A percentile compares a stretch with the other conserved stretches of the same genome.
Conservation (phyloP, 306 rosid genomes). For the Lathyrus sativus region DNA sequence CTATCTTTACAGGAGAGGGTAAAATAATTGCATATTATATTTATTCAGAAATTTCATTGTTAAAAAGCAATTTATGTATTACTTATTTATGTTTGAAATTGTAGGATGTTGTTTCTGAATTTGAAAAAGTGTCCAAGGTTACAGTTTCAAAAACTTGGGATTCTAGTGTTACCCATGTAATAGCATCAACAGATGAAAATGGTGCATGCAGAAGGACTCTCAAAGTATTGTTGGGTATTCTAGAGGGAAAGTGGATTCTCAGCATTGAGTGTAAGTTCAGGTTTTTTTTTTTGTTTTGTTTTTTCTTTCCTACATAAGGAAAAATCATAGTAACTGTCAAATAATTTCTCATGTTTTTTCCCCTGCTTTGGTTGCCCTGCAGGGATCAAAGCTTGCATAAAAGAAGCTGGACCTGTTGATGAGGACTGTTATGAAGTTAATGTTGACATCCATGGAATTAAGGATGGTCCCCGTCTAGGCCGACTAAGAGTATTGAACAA, state of each 20-base stretch:
- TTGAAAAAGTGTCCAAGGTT: slow-evolving; percentile 65
- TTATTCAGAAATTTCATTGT: background rate
- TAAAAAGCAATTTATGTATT: background rate
- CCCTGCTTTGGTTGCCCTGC: slow-evolving; percentile 30
- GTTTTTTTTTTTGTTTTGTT: slow-evolving; percentile 5
- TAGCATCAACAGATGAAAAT: slow-evolving; percentile 80
- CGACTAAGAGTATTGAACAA: slow-evolving; percentile 70
- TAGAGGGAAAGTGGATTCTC: slow-evolving; percentile 94
- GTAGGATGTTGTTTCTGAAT: slow-evolving; percentile 72
- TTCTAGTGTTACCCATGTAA: slow-evolving; percentile 78
- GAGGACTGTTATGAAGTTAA: slow-evolving; percentile 72
- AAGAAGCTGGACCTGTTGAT: slow-evolving; percentile 61
- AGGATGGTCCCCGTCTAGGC: slow-evolving; percentile 85
- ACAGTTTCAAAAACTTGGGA: slow-evolving; percentile 76
- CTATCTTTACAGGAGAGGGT: slow-evolving; percentile 77
- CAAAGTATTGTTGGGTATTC: slow-evolving; percentile 83
- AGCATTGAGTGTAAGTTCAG: slow-evolving; percentile 62
- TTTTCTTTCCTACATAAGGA: slow-evolving; percentile 7
- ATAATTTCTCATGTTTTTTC: slow-evolving; percentile 6
- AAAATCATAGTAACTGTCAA: slow-evolving; percentile 12
- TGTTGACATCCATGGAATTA: slow-evolving; percentile 71
- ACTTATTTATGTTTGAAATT: slow-evolving; percentile 33
- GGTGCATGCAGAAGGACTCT: slow-evolving; percentile 92
- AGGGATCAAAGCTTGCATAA: slow-evolving; percentile 84
- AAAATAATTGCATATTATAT: slow-evolving; percentile 37